Evolutionary conservation across 2,329 filamentous ascomycete species (phyloP).

Genomic region (Fusarium compactum): DNA sequence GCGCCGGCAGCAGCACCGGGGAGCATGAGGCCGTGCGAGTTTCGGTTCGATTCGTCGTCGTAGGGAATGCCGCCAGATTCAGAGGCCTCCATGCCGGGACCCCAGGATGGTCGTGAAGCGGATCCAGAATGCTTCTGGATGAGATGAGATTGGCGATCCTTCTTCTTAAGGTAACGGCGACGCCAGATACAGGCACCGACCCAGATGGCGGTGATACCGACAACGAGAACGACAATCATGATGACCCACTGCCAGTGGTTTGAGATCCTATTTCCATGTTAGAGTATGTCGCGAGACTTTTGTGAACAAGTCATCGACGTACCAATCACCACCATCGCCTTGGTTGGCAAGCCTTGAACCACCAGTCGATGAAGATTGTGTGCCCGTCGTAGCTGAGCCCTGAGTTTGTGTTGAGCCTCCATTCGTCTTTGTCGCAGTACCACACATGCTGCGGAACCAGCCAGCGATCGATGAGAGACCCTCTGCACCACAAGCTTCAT

Average conservation of each 20-base stretch:
- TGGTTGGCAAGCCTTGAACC: slow-evolving; percentile 20
- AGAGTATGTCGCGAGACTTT: background rate
- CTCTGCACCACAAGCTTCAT: slow-evolving; percentile 63
- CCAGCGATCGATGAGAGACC: slow-evolving; percentile 68
- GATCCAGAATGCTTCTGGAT: slow-evolving; percentile 56
- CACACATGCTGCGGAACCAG: slow-evolving; percentile 79
- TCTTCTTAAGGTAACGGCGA: slow-evolving; percentile 78
- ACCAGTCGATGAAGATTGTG: slow-evolving; percentile 15
- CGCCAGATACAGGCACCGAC: slow-evolving; percentile 77
- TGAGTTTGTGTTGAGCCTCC: slow-evolving; percentile 24
- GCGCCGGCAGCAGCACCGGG: slow-evolving; percentile 30
- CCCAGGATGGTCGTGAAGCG: slow-evolving; percentile 53
- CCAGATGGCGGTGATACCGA: slow-evolving; percentile 76
- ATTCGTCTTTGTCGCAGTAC: slow-evolving; percentile 51
- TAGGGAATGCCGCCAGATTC: slow-evolving; percentile 47
- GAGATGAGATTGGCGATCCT: slow-evolving; percentile 63
- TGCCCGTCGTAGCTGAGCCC: slow-evolving; percentile 32
- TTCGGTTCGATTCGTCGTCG: slow-evolving; percentile 46
- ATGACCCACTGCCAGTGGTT: slow-evolving; percentile 84
- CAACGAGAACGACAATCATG: slow-evolving; percentile 79
- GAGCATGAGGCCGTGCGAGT: slow-evolving; percentile 44
- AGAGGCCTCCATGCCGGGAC: slow-evolving; percentile 47
- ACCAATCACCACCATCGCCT: slow-evolving; percentile 62
- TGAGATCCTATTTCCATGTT: slow-evolving; percentile 65
- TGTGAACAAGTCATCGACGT: slow-evolving; percentile 41